Evolutionary conservation across 805 yeast species (phyloP).

Genomic region (Candida argentea): DNA sequence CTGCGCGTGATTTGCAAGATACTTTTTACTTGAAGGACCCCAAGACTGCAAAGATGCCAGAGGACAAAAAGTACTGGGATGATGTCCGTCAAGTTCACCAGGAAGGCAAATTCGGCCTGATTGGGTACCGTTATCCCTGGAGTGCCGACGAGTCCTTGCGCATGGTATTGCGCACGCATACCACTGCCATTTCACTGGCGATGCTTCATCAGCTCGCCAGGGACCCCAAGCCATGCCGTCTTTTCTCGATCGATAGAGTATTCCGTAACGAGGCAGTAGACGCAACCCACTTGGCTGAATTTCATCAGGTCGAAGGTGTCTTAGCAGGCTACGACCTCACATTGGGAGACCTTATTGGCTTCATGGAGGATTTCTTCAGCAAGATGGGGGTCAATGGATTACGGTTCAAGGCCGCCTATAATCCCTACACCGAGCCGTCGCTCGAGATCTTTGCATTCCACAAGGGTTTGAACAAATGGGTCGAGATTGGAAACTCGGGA

Average conservation of each 20-base stretch:
- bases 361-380: slow-evolving; percentile 94
- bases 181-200: slow-evolving; percentile 86
- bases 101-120: slow-evolving; percentile 84
- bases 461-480: slow-evolving; percentile 91
- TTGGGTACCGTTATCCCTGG: slow-evolving; percentile 99
- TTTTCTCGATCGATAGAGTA: slow-evolving; percentile 94
- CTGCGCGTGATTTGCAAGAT: slow-evolving; percentile 98
- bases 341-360: slow-evolving; percentile 91
- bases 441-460: slow-evolving; percentile 97
- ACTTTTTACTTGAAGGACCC: slow-evolving; percentile 98
- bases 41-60: slow-evolving; percentile 65
- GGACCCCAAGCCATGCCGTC: slow-evolving; percentile 82
- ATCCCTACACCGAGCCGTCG: slow-evolving; percentile 98
- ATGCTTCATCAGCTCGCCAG: slow-evolving; percentile 82
- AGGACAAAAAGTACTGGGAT: slow-evolving; percentile 68
- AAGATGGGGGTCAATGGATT: slow-evolving; percentile 95
- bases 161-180: slow-evolving; percentile 93
- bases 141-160: slow-evolving; percentile 80
- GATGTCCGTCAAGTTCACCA: slow-evolving; percentile 80
- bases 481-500: slow-evolving; percentile 98
- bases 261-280: slow-evolving; percentile 99
- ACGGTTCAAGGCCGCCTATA: slow-evolving; percentile 97
- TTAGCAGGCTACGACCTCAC: slow-evolving; percentile 93
- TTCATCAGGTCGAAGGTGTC: slow-evolving; percentile 99
- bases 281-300: slow-evolving; percentile 98